These are phyloP conservation scores for Malus sieversii DNA, from an alignment of 306 rosid genomes.

Conservation along the genomic window DNA sequence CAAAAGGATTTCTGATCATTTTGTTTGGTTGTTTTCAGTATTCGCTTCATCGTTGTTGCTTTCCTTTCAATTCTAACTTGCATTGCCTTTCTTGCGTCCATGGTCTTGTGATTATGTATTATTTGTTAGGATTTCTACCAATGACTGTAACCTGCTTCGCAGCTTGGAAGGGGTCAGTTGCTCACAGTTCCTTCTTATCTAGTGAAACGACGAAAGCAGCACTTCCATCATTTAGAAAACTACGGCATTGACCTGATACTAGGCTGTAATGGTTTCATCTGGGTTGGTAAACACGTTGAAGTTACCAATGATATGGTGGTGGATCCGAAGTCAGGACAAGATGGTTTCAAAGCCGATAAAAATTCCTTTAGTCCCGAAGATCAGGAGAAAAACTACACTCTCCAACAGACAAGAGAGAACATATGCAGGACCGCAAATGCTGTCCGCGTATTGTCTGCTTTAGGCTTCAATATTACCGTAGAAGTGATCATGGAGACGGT, in stretches of 20 bases:
- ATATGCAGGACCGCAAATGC: slow-evolving; percentile 84
- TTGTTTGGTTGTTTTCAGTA: background rate
- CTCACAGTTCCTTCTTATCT: slow-evolving; percentile 64
- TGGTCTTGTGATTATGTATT: background rate
- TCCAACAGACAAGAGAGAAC: slow-evolving; percentile 53
- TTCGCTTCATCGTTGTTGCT: background rate
- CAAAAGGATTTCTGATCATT: background rate
- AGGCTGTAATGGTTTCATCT: slow-evolving; percentile 83
- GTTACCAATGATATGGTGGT: slow-evolving; percentile 48
- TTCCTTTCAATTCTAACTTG: background rate
- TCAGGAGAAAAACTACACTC: slow-evolving; percentile 44
- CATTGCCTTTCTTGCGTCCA: background rate
- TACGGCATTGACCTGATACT: slow-evolving; percentile 68
- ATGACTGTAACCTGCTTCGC: slow-evolving; percentile 12
- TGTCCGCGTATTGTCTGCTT: slow-evolving; percentile 44
- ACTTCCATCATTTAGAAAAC: slow-evolving; percentile 73
- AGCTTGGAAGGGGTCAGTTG: slow-evolving; percentile 84
- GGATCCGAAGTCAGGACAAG: slow-evolving; percentile 51
- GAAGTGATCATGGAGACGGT: slow-evolving; percentile 59
- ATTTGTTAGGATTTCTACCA: background rate
- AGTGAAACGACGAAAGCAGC: slow-evolving; percentile 84
- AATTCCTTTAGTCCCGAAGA: slow-evolving; percentile 31
- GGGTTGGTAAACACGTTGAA: slow-evolving; percentile 82
- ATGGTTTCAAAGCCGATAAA: slow-evolving; percentile 15
- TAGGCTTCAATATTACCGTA: slow-evolving; percentile 56